Evolutionary conservation across 257 asterid genomes (phyloP).

Genomic region (Ocimum tenuiflorum): DNA sequence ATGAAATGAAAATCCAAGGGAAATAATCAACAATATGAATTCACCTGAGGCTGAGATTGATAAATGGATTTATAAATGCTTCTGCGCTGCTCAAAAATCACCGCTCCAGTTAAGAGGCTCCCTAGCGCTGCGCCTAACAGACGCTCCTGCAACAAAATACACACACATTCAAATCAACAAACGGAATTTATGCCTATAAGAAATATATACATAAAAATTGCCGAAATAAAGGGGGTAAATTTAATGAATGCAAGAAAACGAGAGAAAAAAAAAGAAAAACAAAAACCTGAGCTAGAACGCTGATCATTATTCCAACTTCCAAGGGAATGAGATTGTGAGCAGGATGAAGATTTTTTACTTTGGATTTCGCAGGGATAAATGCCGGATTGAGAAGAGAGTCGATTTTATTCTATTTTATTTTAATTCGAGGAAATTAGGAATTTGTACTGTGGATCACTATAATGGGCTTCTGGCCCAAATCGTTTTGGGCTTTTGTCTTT

Average conservation of each 20-base stretch:
- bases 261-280: background rate
- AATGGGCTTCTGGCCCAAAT: too few relatives aligned
- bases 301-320: too few relatives aligned
- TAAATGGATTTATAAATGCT: conserved; percentile 49
- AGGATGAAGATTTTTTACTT: too few relatives aligned
- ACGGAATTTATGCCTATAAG: background rate
- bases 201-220: background rate
- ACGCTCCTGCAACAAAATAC: conserved; percentile 61
- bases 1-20: background rate
- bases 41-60: conserved; percentile 36
- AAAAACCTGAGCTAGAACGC: too few relatives aligned
- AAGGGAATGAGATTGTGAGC: too few relatives aligned
- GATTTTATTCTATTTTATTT: too few relatives aligned
- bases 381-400: too few relatives aligned
- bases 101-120: conserved; percentile 39
- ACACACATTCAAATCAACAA: background rate
- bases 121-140: conserved; percentile 78
- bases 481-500: too few relatives aligned
- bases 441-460: too few relatives aligned
- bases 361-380: too few relatives aligned
- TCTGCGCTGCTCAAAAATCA: conserved; percentile 56
- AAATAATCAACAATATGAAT: background rate
- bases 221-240: background rate
- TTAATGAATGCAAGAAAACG: background rate
- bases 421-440: too few relatives aligned